Base-by-base conservation (phyloP, 257 asterid genomes). In the Penstemon eatonii region DNA sequence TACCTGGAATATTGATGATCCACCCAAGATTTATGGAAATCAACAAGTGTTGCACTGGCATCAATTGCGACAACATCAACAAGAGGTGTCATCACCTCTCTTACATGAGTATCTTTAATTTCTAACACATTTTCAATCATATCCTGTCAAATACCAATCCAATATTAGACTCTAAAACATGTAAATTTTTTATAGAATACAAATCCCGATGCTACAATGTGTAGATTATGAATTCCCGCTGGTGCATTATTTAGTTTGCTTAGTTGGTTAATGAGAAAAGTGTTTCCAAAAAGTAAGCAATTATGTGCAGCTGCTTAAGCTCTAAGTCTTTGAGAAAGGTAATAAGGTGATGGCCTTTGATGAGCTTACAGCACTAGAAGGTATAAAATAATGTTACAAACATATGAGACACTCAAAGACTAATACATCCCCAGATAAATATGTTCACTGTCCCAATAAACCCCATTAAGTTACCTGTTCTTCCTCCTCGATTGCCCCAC, bases 71-170 rank as follows among this genome's bases (percentile, higher is more conserved):
- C 96, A 56, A 91, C 95, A 78, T 94, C 97, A 72, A 94, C 91
- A 72, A 94, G 96, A 51, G 99, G 97, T 43, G 99, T 94, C 99
- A 94, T 94, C 78, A 94, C 98, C 85, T 94, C 99, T 80, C 96
- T 85, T 60, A 94, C 98, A 79, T 91, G 97, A 4, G 97, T 94
- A 70, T 94, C 99, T 88, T 94, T 94, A 63, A 91, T 94, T 87
- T 94, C 99, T 72, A 94, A 75, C 67, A 91, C 96, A 73, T 94
- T 94, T 78, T 94, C 99, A 75, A 94, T 91, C 97, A 94, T 94
- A 77, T 94, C 99, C 99, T 94, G 87, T 66, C 71, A 78, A 55
- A 64, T 55, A 67, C 66, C 67, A 76, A 69, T 62, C 75, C 50
- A 52, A 69, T n/a, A 64, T 49, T 60, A 61, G 62, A 66, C 43